These are phyloP conservation scores for Kokia cookei DNA, from an alignment of 441 rosid species.

Conservation along the genomic window DNA sequence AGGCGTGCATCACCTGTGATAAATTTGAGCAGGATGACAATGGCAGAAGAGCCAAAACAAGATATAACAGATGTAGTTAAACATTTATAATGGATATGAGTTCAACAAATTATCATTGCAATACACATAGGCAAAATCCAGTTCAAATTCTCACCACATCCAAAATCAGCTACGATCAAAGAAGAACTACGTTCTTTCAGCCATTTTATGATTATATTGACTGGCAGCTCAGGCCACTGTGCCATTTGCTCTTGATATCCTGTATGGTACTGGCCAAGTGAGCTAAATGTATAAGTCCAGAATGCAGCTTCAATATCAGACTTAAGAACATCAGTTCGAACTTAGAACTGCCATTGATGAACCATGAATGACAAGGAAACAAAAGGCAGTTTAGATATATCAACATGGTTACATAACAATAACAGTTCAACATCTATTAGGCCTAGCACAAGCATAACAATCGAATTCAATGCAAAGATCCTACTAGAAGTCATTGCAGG, in stretches of 20 bases:
- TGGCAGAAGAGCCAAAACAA: not conserved
- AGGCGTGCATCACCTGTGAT: constrained; percentile 79
- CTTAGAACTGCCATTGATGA: not conserved
- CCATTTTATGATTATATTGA: constrained; percentile 71
- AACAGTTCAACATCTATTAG: not conserved
- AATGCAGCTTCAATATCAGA: not conserved
- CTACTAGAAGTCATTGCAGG: not conserved
- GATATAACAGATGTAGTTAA: not conserved
- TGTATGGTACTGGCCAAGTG: constrained; percentile 65
- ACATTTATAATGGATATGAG: not conserved
- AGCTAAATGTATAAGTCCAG: constrained; percentile 13
- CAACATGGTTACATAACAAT: not conserved
- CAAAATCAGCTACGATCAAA: constrained; percentile 86
- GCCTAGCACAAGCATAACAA: not conserved
- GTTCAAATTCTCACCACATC: constrained; percentile 65
- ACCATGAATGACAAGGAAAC: not conserved
- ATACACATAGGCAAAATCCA: not conserved
- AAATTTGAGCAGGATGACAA: constrained; percentile 13
- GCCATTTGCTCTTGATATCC: constrained; percentile 95
- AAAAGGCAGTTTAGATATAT: not conserved
- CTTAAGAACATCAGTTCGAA: not conserved
- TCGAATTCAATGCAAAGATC: not conserved
- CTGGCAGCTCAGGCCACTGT: constrained; percentile 91
- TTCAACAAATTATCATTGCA: not conserved
- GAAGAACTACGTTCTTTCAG: constrained; percentile 54